These are phyloP conservation scores for Lepiota brunneoincarnata DNA, from an alignment of 768 basidiomycete species.

Conservation along the genomic window DNA sequence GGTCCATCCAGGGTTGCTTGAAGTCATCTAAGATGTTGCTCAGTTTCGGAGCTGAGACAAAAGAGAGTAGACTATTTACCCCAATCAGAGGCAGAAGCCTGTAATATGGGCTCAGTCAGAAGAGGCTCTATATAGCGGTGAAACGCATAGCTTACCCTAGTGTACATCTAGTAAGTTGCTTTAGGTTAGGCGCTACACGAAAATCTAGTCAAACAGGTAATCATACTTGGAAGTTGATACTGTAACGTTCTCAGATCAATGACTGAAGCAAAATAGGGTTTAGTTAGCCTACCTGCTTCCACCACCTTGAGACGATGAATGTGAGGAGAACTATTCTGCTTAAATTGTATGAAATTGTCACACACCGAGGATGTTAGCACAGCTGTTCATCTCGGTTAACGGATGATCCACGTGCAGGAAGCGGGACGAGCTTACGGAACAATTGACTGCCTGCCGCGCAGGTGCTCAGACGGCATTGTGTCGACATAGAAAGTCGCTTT, in stretches of 20 bases:
- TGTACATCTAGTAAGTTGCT: slow-evolving; percentile 52
- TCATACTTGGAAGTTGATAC: slow-evolving; percentile 68
- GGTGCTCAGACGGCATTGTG: slow-evolving; percentile 50
- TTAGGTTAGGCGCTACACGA: not conserved
- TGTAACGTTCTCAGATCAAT: slow-evolving; percentile 18
- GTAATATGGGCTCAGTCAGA: slow-evolving; percentile 1
- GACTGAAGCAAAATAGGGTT: slow-evolving; percentile 3
- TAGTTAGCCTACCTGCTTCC: slow-evolving; percentile 45
- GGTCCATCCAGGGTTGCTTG: slow-evolving; percentile 68
- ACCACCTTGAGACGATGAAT: slow-evolving; percentile 32
- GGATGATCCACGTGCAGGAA: not conserved
- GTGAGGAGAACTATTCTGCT: not conserved
- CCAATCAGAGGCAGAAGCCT: slow-evolving; percentile 73
- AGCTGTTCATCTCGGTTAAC: slow-evolving; percentile 31
- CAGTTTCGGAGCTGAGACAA: not conserved
- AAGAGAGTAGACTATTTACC: slow-evolving; percentile 33
- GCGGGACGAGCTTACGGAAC: slow-evolving; percentile 49
- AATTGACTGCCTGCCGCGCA: slow-evolving; percentile 63
- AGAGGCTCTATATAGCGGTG: not conserved
- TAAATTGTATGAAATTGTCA: not conserved
- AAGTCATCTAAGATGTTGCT: slow-evolving; percentile 55
- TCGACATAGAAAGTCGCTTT: slow-evolving; percentile 74
- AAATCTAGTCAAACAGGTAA: not conserved
- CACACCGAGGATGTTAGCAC: slow-evolving; percentile 62
- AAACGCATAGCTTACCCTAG: slow-evolving; percentile 36